Evolutionary conservation across 768 basidiomycete species (phyloP).

Genomic region (Sarcomyxa edulis): DNA sequence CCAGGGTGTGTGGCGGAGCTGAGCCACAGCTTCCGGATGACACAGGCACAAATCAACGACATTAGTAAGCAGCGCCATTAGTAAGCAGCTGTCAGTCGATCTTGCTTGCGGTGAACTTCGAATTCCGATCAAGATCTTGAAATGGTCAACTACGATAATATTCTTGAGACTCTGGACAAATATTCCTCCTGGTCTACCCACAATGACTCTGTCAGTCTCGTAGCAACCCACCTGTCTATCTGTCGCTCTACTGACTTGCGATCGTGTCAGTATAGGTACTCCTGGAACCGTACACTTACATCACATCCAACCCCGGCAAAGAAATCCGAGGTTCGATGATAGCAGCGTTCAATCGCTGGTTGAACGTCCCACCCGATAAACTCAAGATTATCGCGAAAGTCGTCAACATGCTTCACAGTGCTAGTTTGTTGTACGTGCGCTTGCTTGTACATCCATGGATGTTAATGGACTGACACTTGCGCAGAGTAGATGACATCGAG

Average conservation of each 20-base stretch:
- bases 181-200: slow-evolving; percentile 28
- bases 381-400: slow-evolving; percentile 72
- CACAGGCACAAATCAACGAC: too few species aligned
- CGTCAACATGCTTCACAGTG: slow-evolving; percentile 92
- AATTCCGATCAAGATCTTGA: too few species aligned
- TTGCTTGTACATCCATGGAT: background rate
- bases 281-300: slow-evolving; percentile 86
- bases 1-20: too few species aligned
- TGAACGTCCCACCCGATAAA: slow-evolving; percentile 71
- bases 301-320: slow-evolving; percentile 83
- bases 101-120: too few species aligned
- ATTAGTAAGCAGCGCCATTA: too few species aligned
- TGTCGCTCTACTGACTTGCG: background rate
- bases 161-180: slow-evolving; percentile 25
- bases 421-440: slow-evolving; percentile 74
- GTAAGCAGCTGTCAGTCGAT: too few species aligned
- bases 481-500: slow-evolving; percentile 91
- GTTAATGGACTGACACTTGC: slow-evolving; percentile 3
- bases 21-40: too few species aligned
- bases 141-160: slow-evolving; percentile 37
- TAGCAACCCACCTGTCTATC: slow-evolving; percentile 24
- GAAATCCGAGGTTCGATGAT: slow-evolving; percentile 86
- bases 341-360: slow-evolving; percentile 91
- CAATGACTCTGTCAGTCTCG: too few species aligned
- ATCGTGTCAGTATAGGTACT: slow-evolving; percentile 31